Evolutionary conservation across 768 basidiomycete species (phyloP).

Genomic region (Hericium erinaceus): DNA sequence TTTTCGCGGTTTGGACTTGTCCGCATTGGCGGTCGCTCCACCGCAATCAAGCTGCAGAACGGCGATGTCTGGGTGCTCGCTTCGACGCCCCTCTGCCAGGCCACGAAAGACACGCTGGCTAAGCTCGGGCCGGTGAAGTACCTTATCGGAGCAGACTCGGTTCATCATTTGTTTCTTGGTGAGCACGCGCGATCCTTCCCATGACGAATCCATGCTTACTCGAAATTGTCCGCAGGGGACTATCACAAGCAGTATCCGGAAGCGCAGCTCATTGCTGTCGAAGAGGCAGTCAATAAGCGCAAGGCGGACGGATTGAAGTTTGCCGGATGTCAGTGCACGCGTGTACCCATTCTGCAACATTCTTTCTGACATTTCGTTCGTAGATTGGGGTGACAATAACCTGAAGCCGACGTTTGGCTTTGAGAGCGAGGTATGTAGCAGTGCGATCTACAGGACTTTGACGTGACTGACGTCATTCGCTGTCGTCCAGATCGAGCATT

Average conservation of each 20-base stretch:
- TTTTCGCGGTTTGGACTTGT: conserved; percentile 58
- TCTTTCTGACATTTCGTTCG: background rate
- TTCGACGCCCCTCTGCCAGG: conserved; percentile 59
- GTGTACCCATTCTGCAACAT: background rate
- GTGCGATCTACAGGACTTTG: background rate
- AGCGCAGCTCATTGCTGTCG: conserved; percentile 65
- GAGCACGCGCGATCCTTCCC: conserved; percentile 11
- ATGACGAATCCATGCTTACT: conserved; percentile 16
- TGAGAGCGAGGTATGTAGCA: conserved; percentile 47
- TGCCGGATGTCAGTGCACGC: conserved; percentile 47
- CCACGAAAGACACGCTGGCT: conserved; percentile 54
- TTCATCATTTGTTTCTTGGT: conserved; percentile 56
- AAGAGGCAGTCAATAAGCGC: conserved; percentile 42
- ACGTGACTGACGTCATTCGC: background rate
- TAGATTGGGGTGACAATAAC: conserved; percentile 25
- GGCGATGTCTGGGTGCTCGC: conserved; percentile 79
- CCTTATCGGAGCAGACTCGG: conserved; percentile 47
- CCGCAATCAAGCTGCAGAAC: conserved; percentile 60
- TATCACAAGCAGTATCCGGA: conserved; percentile 62
- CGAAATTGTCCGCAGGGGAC: conserved; percentile 29
- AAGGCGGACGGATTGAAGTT: conserved; percentile 41
- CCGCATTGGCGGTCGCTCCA: conserved; percentile 77
- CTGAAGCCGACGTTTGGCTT: conserved; percentile 63
- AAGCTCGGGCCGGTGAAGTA: conserved; percentile 64
- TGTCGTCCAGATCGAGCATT: conserved; percentile 20